These are phyloP conservation scores for Arthrobotrys entomopaga DNA, from an alignment of 2,329 filamentous ascomycete genomes.

Conservation along the genomic window DNA sequence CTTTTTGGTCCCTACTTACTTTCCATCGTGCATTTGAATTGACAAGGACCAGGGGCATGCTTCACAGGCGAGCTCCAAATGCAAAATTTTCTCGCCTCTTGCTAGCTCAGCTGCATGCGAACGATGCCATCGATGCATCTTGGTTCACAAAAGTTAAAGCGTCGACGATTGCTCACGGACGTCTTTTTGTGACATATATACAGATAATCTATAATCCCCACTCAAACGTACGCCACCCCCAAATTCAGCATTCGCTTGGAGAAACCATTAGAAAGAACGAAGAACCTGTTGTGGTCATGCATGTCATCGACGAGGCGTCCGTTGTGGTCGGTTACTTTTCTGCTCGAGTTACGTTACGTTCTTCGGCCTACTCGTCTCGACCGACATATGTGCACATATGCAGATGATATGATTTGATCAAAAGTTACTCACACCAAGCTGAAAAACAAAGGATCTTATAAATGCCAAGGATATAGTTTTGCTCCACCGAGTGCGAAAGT, in stretches of 20 bases:
- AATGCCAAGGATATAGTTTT: no score
- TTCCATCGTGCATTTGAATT: constrained; percentile 28
- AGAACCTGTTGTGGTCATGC: constrained; percentile 28
- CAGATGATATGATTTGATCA: no score
- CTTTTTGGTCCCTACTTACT: constrained; percentile 36
- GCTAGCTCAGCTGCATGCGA: no score
- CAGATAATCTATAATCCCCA: constrained; percentile 28
- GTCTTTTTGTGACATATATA: constrained; percentile 3
- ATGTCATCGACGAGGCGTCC: constrained; percentile 35
- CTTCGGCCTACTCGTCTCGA: constrained; percentile 6
- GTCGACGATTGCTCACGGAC: neutral
- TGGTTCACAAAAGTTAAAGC: neutral
- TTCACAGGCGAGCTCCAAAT: constrained; percentile 47
- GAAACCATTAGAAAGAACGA: constrained; percentile 6
- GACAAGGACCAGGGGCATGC: constrained; percentile 20
- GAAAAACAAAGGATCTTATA: no score
- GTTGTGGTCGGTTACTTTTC: constrained; percentile 6
- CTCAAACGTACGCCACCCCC: constrained; percentile 6
- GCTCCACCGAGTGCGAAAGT: no score
- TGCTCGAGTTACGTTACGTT: neutral
- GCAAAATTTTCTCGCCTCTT: constrained; percentile 1
- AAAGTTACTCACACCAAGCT: no score
- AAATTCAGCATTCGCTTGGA: constrained; percentile 12
- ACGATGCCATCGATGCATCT: no score
- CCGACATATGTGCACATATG: no score